These are phyloP conservation scores for Apophysomyces elegans DNA, from an alignment of 371 early-diverging fungal genomes.

Conservation along the genomic window DNA sequence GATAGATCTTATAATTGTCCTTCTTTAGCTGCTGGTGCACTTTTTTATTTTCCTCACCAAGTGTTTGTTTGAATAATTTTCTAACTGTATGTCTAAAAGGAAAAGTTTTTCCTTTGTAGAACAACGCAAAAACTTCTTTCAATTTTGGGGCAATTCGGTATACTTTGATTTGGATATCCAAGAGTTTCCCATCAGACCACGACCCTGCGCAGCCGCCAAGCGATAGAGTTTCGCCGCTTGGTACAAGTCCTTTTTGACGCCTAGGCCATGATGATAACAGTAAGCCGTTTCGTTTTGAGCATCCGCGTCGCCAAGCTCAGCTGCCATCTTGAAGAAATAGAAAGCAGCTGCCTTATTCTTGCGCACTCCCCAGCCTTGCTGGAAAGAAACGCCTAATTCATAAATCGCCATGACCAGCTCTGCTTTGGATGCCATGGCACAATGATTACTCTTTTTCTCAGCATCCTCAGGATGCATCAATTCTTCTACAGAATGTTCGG, in stretches of 20 bases:
- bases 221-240: conserved; percentile 86
- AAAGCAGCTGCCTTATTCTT: conserved; percentile 84
- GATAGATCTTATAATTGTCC: no score
- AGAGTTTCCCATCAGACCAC: conserved; percentile 81
- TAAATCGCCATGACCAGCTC: conserved; percentile 83
- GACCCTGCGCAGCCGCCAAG: conserved; percentile 80
- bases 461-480: conserved; percentile 27
- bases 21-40: background rate
- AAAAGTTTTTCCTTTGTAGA: no score
- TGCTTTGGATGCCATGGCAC: conserved; percentile 46
- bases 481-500: conserved; percentile 72
- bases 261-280: conserved; percentile 78
- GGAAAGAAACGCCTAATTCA: conserved; percentile 84
- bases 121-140: no score
- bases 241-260: conserved; percentile 77
- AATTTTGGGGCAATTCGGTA: background rate
- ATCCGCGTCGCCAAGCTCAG: conserved; percentile 83
- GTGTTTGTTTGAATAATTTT: background rate
- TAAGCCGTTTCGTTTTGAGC: conserved; percentile 83
- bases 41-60: background rate
- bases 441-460: conserved; percentile 29
- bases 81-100: no score
- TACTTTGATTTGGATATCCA: conserved; percentile 70
- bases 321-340: conserved; percentile 89
- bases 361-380: conserved; percentile 89